Percentiles rank a stretch among this genome's conserved stretches.
These are phyloP conservation scores for Phytophthora agathidicida DNA, from an alignment of 352 stramenopile genomes.

Conservation along the genomic window DNA sequence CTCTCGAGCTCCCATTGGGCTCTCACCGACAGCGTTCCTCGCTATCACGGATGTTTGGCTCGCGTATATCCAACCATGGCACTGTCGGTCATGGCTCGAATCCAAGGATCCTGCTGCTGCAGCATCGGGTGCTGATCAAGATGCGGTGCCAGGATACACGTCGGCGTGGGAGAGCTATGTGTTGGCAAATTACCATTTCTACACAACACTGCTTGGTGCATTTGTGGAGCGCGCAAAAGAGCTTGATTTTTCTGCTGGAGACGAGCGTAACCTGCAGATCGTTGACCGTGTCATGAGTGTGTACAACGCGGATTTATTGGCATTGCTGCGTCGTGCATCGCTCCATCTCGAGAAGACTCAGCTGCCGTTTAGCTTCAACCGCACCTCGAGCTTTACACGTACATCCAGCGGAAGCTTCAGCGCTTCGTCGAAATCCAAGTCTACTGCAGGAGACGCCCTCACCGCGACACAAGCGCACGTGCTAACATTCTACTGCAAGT, in stretches of 20 bases:
- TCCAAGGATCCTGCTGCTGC: constrained; percentile 27
- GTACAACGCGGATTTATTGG: constrained; percentile 71
- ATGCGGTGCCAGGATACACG: constrained; percentile 45
- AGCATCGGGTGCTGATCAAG: constrained; percentile 7
- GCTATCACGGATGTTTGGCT: constrained; percentile 88
- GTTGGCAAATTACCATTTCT: constrained; percentile 90
- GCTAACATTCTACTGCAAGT: constrained; percentile 84
- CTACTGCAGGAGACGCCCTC: constrained; percentile 41
- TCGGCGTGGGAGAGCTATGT: constrained; percentile 79
- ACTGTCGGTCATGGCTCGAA: constrained; percentile 70
- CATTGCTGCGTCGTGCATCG: constrained; percentile 61
- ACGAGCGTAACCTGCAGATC: constrained; percentile 67
- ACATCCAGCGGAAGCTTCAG: constrained; percentile 31
- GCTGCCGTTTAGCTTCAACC: constrained; percentile 48
- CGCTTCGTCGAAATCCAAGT: constrained; percentile 37
- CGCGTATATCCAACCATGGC: constrained; percentile 87
- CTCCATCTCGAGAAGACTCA: constrained; percentile 73
- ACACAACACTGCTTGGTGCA: constrained; percentile 77
- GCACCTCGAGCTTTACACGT: constrained; percentile 29
- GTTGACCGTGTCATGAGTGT: constrained; percentile 77
- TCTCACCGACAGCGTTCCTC: constrained; percentile 81
- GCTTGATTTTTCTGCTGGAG: constrained; percentile 73
- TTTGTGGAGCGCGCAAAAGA: constrained; percentile 87
- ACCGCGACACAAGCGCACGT: constrained; percentile 70
- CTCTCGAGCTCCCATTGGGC: constrained; percentile 74